phyloP scores from a whole-genome alignment of 371 early-diverging fungal genomes.

The Rhizomucor miehei region DNA sequence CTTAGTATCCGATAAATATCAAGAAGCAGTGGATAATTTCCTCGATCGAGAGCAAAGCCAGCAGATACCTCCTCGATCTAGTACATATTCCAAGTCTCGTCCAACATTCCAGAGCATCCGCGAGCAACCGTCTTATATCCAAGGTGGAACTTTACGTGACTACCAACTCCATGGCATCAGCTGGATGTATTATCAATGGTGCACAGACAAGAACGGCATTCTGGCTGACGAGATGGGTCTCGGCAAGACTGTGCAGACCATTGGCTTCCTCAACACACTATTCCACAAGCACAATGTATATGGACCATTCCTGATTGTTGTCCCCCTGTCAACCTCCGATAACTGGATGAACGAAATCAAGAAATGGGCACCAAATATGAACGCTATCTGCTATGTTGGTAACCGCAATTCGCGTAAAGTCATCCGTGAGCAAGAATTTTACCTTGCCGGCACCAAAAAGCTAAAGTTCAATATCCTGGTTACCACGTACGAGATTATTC shows the following conservation, averaged over 20 bases:
- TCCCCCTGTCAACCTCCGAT: constrained; percentile 92
- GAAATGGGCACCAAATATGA: constrained; percentile 94
- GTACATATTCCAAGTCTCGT: constrained; percentile 50
- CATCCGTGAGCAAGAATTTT: constrained; percentile 93
- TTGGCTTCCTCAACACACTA: constrained; percentile 94
- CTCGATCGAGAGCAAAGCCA: constrained; percentile 74
- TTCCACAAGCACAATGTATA: constrained; percentile 80
- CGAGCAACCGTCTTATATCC: constrained; percentile 80
- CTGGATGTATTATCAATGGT: constrained; percentile 99
- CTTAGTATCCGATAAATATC: constrained; percentile 57
- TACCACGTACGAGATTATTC: constrained; percentile 93
- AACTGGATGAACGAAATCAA: constrained; percentile 94
- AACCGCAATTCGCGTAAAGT: constrained; percentile 76
- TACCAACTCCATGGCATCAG: constrained; percentile 98
- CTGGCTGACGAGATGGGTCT: constrained; percentile 95
- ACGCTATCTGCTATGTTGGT: constrained; percentile 88
- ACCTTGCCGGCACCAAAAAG: constrained; percentile 46
- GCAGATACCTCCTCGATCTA: constrained; percentile 71
- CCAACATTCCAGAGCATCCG: constrained; percentile 75
- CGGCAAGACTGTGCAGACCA: constrained; percentile 99
- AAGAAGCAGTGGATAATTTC: constrained; percentile 83
- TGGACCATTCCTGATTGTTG: constrained; percentile 96
- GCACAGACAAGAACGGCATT: constrained; percentile 92
- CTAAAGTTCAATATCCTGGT: constrained; percentile 90
- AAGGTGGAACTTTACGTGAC: constrained; percentile 91